Conservation (phyloP, 176 grass and related monocot genomes). For the Poa pratensis region DNA sequence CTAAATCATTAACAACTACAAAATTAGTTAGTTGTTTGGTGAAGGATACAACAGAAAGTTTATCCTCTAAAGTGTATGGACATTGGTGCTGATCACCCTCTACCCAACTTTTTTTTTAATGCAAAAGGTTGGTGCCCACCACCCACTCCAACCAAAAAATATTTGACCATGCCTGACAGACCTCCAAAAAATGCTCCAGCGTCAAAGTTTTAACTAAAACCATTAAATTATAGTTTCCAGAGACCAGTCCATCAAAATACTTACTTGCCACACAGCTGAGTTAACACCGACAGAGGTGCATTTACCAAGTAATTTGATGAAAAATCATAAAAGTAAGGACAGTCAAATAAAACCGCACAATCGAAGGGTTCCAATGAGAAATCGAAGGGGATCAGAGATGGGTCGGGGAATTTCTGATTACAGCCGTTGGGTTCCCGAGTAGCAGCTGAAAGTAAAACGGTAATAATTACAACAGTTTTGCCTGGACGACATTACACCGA, state of each 20-base stretch:
- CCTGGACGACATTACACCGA: background rate
- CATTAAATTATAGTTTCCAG: background rate
- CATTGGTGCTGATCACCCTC: background rate
- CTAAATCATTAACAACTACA: slow-evolving; percentile 16
- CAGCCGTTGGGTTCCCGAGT: background rate
- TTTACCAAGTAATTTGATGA: background rate
- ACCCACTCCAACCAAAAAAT: slow-evolving; percentile 22
- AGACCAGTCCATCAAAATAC: background rate
- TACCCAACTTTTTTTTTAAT: slow-evolving; percentile 28
- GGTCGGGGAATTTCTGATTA: background rate
- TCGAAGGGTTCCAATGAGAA: background rate
- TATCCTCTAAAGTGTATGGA: background rate
- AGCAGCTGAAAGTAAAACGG: background rate
- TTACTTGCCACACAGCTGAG: background rate
- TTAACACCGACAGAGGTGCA: background rate
- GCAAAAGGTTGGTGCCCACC: slow-evolving; percentile 32
- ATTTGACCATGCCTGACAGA: slow-evolving; percentile 1
- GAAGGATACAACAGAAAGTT: background rate
- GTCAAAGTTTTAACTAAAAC: slow-evolving; percentile 11
- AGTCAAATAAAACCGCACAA: background rate
- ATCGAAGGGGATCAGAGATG: background rate
- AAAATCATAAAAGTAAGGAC: background rate
- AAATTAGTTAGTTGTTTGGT: background rate
- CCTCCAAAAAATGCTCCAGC: background rate
- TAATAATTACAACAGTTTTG: background rate